These are phyloP conservation scores for Leptographium wingfieldii DNA, from an alignment of 2,329 filamentous ascomycete species.

Conservation along the genomic window DNA sequence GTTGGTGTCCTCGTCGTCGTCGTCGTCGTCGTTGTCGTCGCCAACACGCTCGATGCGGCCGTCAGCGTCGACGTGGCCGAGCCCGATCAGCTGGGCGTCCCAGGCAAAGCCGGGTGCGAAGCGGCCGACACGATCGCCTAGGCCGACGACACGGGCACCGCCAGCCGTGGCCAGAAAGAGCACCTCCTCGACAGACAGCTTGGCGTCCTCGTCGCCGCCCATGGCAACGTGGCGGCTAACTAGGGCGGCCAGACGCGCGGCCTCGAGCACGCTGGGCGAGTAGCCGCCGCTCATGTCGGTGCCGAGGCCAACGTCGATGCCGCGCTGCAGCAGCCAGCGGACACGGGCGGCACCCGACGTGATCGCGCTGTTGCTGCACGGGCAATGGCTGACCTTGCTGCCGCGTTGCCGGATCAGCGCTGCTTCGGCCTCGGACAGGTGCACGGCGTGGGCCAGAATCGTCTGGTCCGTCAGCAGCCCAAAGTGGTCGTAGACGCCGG, in stretches of 20 bases:
- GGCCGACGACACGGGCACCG: conserved; percentile 68
- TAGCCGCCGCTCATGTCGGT: conserved; percentile 90
- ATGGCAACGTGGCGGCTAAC: conserved; percentile 63
- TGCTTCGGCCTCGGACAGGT: conserved; percentile 57
- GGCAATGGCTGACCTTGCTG: conserved; percentile 71
- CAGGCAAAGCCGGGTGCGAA: conserved; percentile 83
- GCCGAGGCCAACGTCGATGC: conserved; percentile 70
- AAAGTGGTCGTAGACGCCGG: conserved; percentile 63
- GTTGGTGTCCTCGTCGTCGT: conserved; percentile 37
- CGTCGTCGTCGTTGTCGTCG: conserved; percentile 13
- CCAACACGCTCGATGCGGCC: conserved; percentile 16
- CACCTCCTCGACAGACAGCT: conserved; percentile 74
- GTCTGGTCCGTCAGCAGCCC: conserved; percentile 60
- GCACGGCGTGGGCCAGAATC: conserved; percentile 75
- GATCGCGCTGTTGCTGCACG: conserved; percentile 71
- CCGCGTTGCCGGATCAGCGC: conserved; percentile 46
- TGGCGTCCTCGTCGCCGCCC: conserved; percentile 37
- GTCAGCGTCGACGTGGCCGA: conserved; percentile 38
- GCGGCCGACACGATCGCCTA: conserved; percentile 58
- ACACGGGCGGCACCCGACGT: conserved; percentile 70
- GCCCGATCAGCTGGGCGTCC: conserved; percentile 73
- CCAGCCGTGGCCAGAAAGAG: conserved; percentile 80
- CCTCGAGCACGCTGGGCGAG: conserved; percentile 66
- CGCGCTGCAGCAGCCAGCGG: conserved; percentile 58
- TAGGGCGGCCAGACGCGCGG: conserved; percentile 68